Percentiles rank a stretch among this genome's conserved stretches.
These are phyloP conservation scores for Yarrowia keelungensis DNA, from an alignment of 805 yeast genomes.

Conservation along the genomic window DNA sequence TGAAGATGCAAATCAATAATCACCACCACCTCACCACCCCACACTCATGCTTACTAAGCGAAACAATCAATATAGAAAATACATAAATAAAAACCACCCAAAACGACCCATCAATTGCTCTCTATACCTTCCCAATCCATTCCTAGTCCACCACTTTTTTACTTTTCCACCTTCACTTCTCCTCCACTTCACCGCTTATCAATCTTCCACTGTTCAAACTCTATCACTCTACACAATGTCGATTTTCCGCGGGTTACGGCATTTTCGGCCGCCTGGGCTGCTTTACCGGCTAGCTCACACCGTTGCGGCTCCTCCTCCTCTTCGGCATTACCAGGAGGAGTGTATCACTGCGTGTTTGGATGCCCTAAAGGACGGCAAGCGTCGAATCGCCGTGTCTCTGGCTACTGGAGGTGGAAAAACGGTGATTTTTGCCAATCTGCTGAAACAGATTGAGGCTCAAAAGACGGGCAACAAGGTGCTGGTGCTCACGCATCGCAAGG, in stretches of 20 bases:
- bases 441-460: conserved; percentile 49
- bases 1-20: too few species aligned
- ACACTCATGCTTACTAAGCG: too few species aligned
- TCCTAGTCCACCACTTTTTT: too few species aligned
- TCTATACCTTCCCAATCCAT: too few species aligned
- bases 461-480: conserved; percentile 53
- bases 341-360: conserved; percentile 65
- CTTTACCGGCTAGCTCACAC: background rate
- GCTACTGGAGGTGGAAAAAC: conserved; percentile 98
- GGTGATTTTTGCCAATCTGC: conserved; percentile 48
- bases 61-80: too few species aligned
- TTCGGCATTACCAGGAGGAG: conserved; percentile 69
- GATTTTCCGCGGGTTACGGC: background rate
- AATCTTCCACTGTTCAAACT: background rate
- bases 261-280: background rate
- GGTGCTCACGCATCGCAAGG: conserved; percentile 81
- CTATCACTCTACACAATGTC: background rate
- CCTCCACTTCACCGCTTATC: too few species aligned
- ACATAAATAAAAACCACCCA: too few species aligned
- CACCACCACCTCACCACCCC: too few species aligned
- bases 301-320: conserved; percentile 20
- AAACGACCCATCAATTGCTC: too few species aligned
- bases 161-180: too few species aligned
- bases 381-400: conserved; percentile 77
- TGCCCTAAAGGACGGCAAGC: conserved; percentile 56